Evolutionary conservation across 2,329 filamentous ascomycete species (phyloP).

Genomic region (Scytalidium lignicola): DNA sequence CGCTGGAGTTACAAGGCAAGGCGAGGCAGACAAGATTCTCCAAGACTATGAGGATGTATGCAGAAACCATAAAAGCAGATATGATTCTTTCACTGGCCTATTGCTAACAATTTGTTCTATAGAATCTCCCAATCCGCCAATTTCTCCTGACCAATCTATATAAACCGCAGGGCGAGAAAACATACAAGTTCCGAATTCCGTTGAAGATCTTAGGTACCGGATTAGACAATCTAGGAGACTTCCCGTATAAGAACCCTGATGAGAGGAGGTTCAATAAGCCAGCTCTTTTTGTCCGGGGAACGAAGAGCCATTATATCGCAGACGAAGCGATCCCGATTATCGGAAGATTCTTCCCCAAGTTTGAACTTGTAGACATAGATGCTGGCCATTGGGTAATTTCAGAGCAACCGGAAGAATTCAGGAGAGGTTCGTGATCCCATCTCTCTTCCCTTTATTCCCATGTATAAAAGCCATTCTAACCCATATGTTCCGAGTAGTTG

Average conservation of each 20-base stretch:
- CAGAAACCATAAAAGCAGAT: slow-evolving; percentile 2
- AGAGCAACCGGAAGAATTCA: slow-evolving; percentile 78
- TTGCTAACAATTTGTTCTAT: slow-evolving; percentile 1
- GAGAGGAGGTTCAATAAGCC: slow-evolving; percentile 66
- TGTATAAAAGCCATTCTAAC: neutral
- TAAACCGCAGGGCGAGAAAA: slow-evolving; percentile 44
- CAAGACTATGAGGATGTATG: slow-evolving; percentile 64
- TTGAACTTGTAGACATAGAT: slow-evolving; percentile 68
- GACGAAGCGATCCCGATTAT: slow-evolving; percentile 77
- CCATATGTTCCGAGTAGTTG: slow-evolving; percentile 37
- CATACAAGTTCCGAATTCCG: slow-evolving; percentile 73
- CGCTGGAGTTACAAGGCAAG: slow-evolving; percentile 60
- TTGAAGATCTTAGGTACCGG: slow-evolving; percentile 62
- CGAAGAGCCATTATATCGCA: slow-evolving; percentile 70
- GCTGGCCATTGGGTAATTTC: slow-evolving; percentile 85
- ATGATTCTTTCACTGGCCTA: neutral
- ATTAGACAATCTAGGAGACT: slow-evolving; percentile 72
- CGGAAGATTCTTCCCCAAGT: slow-evolving; percentile 76
- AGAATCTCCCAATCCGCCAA: slow-evolving; percentile 73
- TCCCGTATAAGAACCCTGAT: slow-evolving; percentile 76
- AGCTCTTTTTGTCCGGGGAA: slow-evolving; percentile 76
- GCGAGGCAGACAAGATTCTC: slow-evolving; percentile 77
- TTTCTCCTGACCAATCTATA: slow-evolving; percentile 86
- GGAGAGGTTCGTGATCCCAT: slow-evolving; percentile 54
- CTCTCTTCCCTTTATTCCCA: neutral